Evolutionary conservation across 768 basidiomycete genomes (phyloP).

Genomic region (Suillus americanus): DNA sequence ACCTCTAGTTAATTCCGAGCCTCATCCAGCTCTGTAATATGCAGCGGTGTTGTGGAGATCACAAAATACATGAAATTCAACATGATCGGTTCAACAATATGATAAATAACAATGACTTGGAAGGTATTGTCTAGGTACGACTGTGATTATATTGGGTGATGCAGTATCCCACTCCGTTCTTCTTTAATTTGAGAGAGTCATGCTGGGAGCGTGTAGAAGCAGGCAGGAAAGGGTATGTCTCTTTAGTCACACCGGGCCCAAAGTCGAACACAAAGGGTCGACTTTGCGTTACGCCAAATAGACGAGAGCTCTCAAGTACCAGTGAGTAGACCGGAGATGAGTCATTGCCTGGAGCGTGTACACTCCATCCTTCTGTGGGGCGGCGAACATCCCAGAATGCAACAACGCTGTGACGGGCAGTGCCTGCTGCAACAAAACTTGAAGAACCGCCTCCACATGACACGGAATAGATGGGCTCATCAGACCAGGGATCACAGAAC

Average conservation of each 20-base stretch:
- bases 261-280: conserved; percentile 81
- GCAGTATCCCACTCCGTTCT: conserved; percentile 47
- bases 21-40: conserved; percentile 9
- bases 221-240: conserved; percentile 51
- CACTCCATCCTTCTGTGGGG: conserved; percentile 66
- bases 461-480: conserved; percentile 74
- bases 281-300: conserved; percentile 78
- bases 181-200: conserved; percentile 35
- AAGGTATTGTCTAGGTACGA: conserved; percentile 9
- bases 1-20: conserved; percentile 19
- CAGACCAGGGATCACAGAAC: conserved; percentile 65
- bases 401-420: conserved; percentile 73
- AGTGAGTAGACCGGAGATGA: conserved; percentile 76
- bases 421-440: conserved; percentile 71
- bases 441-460: conserved; percentile 70
- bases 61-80: conserved; percentile 5
- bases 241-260: conserved; percentile 55
- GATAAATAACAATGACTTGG: not conserved
- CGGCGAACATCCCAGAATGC: conserved; percentile 81
- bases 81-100: not conserved
- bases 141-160: conserved; percentile 47
- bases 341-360: conserved; percentile 80
- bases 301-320: conserved; percentile 71
- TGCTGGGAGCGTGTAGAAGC: conserved; percentile 16
- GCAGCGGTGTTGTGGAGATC: conserved; percentile 9